These are phyloP conservation scores for Tulasnella sp. DNA, from an alignment of 768 basidiomycete species.

Conservation along the genomic window DNA sequence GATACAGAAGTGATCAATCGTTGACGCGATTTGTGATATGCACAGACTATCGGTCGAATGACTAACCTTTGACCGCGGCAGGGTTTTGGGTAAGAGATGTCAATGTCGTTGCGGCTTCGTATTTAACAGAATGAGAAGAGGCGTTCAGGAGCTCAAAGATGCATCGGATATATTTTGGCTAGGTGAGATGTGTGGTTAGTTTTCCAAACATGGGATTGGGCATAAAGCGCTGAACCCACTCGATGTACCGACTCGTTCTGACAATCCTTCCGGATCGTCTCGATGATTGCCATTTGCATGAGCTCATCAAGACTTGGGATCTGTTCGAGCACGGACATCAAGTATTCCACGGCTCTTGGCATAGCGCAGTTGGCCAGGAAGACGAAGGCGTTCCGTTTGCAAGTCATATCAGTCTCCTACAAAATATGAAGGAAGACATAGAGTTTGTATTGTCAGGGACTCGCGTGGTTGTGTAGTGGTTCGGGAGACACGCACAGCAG, in stretches of 20 bases:
- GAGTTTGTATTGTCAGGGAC: background rate
- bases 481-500: slow-evolving; percentile 38
- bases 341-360: slow-evolving; percentile 84
- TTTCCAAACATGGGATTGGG: background rate
- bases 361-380: slow-evolving; percentile 79
- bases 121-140: slow-evolving; percentile 87
- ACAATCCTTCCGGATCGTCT: slow-evolving; percentile 84
- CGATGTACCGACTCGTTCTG: slow-evolving; percentile 72
- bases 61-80: slow-evolving; percentile 83
- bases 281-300: slow-evolving; percentile 91
- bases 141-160: slow-evolving; percentile 89
- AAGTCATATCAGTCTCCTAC: slow-evolving; percentile 82
- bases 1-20: slow-evolving; percentile 5
- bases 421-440: background rate
- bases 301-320: slow-evolving; percentile 77
- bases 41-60: too few relatives aligned
- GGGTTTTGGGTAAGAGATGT: slow-evolving; percentile 92
- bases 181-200: slow-evolving; percentile 7
- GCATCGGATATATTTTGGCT: slow-evolving; percentile 89
- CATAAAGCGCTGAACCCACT: slow-evolving; percentile 35
- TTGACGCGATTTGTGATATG: too few relatives aligned
- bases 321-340: slow-evolving; percentile 73
- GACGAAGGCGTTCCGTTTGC: slow-evolving; percentile 95
- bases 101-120: slow-evolving; percentile 91
- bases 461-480: too few relatives aligned